Evolutionary conservation across 208 protist genomes (phyloP).

Genomic region (Acanthamoeba castellanii): DNA sequence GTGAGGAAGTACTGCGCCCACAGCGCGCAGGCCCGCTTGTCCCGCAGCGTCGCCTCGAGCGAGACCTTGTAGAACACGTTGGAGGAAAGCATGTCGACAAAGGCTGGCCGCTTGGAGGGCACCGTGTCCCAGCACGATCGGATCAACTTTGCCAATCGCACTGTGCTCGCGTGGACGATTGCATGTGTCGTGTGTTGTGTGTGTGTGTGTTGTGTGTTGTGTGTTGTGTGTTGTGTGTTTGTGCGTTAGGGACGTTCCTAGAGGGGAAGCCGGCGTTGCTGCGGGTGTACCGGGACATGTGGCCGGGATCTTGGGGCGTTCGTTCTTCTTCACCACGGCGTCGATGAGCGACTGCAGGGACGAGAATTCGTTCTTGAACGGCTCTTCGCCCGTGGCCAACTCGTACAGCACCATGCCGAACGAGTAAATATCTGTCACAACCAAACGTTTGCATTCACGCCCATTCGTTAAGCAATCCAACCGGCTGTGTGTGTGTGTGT

Average conservation of each 20-base stretch:
- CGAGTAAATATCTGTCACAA: conserved; percentile 20
- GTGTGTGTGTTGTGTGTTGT: too few species aligned
- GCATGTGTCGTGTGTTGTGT: too few species aligned
- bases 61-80: conserved; percentile 52
- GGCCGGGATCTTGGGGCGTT: conserved; percentile 31
- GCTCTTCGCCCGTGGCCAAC: conserved; percentile 51
- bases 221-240: not conserved
- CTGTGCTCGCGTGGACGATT: not conserved
- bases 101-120: conserved; percentile 59
- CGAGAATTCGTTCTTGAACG: conserved; percentile 47
- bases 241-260: not conserved
- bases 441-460: not conserved
- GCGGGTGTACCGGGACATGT: not conserved
- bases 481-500: too few species aligned
- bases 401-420: conserved; percentile 68
- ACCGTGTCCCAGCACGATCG: conserved; percentile 66
- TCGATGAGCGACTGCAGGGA: conserved; percentile 38
- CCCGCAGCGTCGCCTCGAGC: conserved; percentile 15
- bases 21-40: conserved; percentile 24
- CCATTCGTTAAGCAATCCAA: not conserved
- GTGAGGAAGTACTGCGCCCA: conserved; percentile 36
- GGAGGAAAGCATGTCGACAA: conserved; percentile 48
- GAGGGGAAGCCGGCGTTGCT: not conserved
- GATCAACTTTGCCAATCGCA: conserved; percentile 19
- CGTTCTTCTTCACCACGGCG: conserved; percentile 52